Percentiles rank a stretch among this genome's conserved stretches.
Conservation (phyloP, 805 yeast species). For the Zygosaccharomyces rouxii region DNA sequence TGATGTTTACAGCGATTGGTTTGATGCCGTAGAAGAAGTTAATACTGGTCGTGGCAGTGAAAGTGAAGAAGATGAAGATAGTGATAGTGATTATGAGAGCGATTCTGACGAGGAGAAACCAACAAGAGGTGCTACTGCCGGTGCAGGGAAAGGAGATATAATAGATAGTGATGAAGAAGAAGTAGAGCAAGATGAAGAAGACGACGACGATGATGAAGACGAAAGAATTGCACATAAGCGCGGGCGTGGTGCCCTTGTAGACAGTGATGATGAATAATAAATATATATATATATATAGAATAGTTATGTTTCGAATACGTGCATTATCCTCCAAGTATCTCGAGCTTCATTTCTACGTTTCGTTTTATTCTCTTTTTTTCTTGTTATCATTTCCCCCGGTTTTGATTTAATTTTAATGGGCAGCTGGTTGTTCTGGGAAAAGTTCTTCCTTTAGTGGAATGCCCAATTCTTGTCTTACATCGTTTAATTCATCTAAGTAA, state of each 20-base stretch:
- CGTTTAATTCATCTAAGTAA: slow-evolving; percentile 91
- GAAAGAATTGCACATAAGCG: slow-evolving; percentile 8
- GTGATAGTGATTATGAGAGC: slow-evolving; percentile 35
- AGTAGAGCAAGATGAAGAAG: slow-evolving; percentile 19
- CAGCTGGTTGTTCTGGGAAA: slow-evolving; percentile 37
- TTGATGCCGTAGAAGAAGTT: slow-evolving; percentile 84
- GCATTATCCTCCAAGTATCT: neutral
- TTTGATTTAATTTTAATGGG: slow-evolving; percentile 5
- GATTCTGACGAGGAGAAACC: slow-evolving; percentile 33
- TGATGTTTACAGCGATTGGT: slow-evolving; percentile 96
- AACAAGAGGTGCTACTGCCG: slow-evolving; percentile 22
- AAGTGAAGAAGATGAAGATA: slow-evolving; percentile 32
- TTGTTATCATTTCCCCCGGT: neutral
- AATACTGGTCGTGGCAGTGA: slow-evolving; percentile 38
- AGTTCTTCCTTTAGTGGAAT: slow-evolving; percentile 89
- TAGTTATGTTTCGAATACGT: neutral
- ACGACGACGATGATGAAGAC: slow-evolving; percentile 26
- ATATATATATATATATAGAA: neutral
- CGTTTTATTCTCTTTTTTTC: neutral
- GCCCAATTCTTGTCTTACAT: slow-evolving; percentile 86
- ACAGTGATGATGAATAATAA: slow-evolving; percentile 23
- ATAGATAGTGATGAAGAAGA: slow-evolving; percentile 24
- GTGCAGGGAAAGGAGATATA: slow-evolving; percentile 24
- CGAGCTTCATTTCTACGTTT: neutral
- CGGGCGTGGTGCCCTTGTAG: slow-evolving; percentile 20